phyloP scores from a whole-genome alignment of 73 alveolate genomes.

The Tetrahymena borealis region DNA sequence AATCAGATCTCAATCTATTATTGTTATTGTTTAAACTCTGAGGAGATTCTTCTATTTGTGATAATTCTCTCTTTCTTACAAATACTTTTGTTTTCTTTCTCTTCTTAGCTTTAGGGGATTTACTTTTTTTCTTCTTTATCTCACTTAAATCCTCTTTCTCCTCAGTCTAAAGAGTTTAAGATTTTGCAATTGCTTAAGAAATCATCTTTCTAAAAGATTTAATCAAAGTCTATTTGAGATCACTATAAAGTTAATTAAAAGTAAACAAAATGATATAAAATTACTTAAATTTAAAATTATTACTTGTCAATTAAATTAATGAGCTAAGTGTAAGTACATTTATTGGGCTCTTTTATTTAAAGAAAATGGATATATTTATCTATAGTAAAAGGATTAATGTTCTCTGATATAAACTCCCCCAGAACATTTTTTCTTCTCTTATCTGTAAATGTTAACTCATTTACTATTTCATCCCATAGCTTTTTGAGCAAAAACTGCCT shows the following conservation, averaged over 20 bases:
- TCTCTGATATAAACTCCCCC: neutral
- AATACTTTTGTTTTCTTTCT: neutral
- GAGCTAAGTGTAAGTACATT: neutral
- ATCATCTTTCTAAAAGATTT: neutral
- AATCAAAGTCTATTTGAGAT: neutral
- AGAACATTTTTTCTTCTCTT: neutral
- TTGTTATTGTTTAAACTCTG: neutral
- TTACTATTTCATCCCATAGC: neutral
- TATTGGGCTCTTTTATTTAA: neutral
- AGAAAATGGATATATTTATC: neutral
- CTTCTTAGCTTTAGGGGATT: neutral
- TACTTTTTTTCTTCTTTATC: neutral
- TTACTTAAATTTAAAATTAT: neutral
- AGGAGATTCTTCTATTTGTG: neutral
- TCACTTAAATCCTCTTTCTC: neutral
- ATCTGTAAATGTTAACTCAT: neutral
- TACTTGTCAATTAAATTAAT: neutral
- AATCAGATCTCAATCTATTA: neutral
- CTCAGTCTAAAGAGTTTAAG: neutral
- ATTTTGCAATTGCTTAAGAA: neutral
- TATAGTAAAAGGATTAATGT: neutral
- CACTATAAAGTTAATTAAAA: no score
- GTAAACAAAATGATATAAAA: no score
- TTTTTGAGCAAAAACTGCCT: neutral
- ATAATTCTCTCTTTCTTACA: neutral